Percentiles rank a stretch among this genome's conserved stretches.
These are phyloP conservation scores for Rosa lucieae DNA, from an alignment of 306 rosid species.

Conservation along the genomic window DNA sequence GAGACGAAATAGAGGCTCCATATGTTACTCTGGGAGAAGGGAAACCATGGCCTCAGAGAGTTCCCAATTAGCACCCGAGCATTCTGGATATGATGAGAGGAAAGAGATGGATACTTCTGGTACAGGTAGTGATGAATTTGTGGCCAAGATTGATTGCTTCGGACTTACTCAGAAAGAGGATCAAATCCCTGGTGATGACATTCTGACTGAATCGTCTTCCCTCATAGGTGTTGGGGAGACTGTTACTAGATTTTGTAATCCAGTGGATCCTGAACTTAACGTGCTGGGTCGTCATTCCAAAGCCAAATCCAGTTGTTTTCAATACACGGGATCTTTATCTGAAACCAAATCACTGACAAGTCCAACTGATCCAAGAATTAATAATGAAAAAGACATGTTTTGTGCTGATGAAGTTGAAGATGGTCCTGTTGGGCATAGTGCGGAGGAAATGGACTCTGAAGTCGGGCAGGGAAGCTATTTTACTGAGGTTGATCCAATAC, in stretches of 20 bases:
- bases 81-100: conserved; percentile 10
- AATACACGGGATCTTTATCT: conserved; percentile 19
- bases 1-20: conserved; percentile 29
- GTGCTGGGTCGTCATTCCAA: conserved; percentile 13
- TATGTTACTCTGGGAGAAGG: conserved; percentile 17
- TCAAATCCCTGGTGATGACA: conserved; percentile 23
- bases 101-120: conserved; percentile 27
- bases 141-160: conserved; percentile 23
- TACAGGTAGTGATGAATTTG: conserved; percentile 16
- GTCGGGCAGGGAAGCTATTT: conserved; percentile 33
- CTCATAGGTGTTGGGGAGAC: conserved; percentile 23
- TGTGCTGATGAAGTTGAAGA: conserved; percentile 36
- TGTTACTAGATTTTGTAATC: conserved; percentile 21
- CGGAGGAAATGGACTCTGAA: conserved; percentile 39
- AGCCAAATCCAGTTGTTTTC: conserved; percentile 26
- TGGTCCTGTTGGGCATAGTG: conserved; percentile 30
- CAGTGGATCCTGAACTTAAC: conserved; percentile 30
- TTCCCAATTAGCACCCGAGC: conserved; percentile 23
- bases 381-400: conserved; percentile 36
- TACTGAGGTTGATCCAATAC: conserved; percentile 51
- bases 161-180: conserved; percentile 21
- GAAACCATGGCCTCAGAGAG: conserved; percentile 33
- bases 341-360: conserved; percentile 27
- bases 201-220: conserved; percentile 24
- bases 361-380: conserved; percentile 22